phyloP scores from a whole-genome alignment of 495 filamentous ascomycete species.

The Barbatosphaeria neglecta region DNA sequence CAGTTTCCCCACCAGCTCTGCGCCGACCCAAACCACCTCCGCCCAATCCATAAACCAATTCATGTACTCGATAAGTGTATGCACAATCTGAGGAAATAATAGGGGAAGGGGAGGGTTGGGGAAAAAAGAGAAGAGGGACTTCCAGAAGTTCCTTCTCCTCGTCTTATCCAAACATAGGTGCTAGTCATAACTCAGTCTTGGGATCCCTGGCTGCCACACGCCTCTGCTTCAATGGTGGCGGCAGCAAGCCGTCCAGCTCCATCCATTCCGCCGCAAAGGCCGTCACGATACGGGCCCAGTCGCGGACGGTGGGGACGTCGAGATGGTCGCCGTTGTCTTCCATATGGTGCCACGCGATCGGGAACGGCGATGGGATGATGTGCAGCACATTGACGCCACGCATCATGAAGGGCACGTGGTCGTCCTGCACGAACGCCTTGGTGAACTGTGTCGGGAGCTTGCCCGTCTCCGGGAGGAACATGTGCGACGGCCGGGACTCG shows the following conservation, averaged over 20 bases:
- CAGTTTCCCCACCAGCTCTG: no score
- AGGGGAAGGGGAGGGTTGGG: no score
- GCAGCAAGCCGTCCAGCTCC: conserved; percentile 25
- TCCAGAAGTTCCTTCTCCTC: neutral
- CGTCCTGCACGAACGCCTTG: conserved; percentile 47
- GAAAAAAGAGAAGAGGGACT: neutral
- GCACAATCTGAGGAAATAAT: no score
- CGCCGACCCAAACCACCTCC: no score
- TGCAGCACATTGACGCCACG: conserved; percentile 75
- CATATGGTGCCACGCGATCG: conserved; percentile 68
- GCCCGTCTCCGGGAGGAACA: conserved; percentile 36
- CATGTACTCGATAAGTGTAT: no score
- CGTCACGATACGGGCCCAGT: conserved; percentile 70
- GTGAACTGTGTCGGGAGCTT: conserved; percentile 40
- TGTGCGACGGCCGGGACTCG: conserved; percentile 15
- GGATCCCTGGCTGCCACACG: neutral
- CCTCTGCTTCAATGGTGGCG: neutral
- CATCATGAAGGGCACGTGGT: conserved; percentile 75
- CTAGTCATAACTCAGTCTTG: conserved; percentile 11
- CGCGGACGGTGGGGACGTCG: conserved; percentile 63
- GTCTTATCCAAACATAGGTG: neutral
- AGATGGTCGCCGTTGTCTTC: conserved; percentile 75
- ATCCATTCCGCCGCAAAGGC: conserved; percentile 83
- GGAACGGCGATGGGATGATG: conserved; percentile 71
- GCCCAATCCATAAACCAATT: no score